Base-by-base conservation (phyloP, 352 stramenopile genomes). In the Phytophthora lateralis region DNA sequence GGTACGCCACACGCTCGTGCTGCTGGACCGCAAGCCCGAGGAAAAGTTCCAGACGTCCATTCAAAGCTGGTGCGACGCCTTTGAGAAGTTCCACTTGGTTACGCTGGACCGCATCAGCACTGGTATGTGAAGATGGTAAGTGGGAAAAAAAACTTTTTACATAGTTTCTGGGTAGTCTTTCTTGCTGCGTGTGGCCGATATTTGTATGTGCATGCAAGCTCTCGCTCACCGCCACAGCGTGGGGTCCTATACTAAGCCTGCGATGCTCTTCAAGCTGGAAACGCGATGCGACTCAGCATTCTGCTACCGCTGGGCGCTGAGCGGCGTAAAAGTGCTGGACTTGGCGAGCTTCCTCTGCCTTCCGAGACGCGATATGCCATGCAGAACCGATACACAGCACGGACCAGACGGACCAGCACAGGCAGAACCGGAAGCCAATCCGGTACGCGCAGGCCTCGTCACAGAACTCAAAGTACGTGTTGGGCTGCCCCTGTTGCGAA, bases 401-500 rank as follows among this genome's bases (percentile, higher is more conserved):
- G 6, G 82, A 91, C 81, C 82, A 88, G 34, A 92, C 68, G 7
- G 81, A 91, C 85, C 85, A 94, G 55, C 85, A 89, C 0, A 94
- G 66, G 49, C 83, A 92, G 58, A 91, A 92, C 43, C 82, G 82
- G 52, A 94, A 94, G 32, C 82, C 85, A 15, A 92, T 69, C 4
- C 85, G 78, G 65, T 94, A 94, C 2, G 80, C 80, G 43, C 85
- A 94, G 15, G 85, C 85, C 61, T 92, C 83, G 61, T 94, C 85
- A 55, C 85, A 94, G 35, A 52, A 64, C 45, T 88, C 75, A 46
- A 91, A 91, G 69, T 92, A 92, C 49, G 72, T 88, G 32, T 76
- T 70, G 0, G 69, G 54, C 30, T 86, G 64, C 24, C 77, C 76
- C 21, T 89, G 75, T 37, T 95, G 69, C 8, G 69, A 77, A 32